Conservation (phyloP, 78 protist genomes). For the Parvularia atlantis region DNA sequence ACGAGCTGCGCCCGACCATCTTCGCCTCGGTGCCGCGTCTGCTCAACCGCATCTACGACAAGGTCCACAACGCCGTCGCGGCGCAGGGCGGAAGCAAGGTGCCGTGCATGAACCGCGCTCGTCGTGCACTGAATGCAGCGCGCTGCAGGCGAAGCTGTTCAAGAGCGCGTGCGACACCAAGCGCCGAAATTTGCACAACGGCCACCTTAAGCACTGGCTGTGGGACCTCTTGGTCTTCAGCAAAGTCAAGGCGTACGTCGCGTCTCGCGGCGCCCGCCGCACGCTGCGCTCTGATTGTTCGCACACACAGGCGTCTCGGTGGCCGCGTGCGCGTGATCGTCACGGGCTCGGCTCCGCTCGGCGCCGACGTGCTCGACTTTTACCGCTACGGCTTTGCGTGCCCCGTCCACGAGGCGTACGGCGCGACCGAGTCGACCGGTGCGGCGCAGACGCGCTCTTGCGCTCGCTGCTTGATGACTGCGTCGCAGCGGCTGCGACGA, state of each 20-base stretch:
- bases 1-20: constrained; percentile 74
- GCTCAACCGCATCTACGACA: constrained; percentile 69
- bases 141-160: constrained; percentile 28
- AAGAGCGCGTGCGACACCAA: constrained; percentile 47
- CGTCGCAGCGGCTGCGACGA: constrained; percentile 50
- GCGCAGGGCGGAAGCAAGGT: constrained; percentile 22
- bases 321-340: constrained; percentile 70
- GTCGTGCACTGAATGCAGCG: no score
- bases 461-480: no score
- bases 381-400: constrained; percentile 52
- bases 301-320: constrained; percentile 57
- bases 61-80: constrained; percentile 24
- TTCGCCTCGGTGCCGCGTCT: constrained; percentile 88
- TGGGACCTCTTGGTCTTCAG: constrained; percentile 35
- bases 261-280: background rate
- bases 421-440: constrained; percentile 84
- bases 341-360: constrained; percentile 85
- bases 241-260: no score
- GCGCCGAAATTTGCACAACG: background rate
- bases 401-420: constrained; percentile 84
- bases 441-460: no score
- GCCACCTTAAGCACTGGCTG: background rate
- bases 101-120: no score
- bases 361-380: constrained; percentile 56
- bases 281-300: constrained; percentile 18